Evolutionary conservation across 768 basidiomycete genomes (phyloP).

Genomic region (Leccinum broughii): DNA sequence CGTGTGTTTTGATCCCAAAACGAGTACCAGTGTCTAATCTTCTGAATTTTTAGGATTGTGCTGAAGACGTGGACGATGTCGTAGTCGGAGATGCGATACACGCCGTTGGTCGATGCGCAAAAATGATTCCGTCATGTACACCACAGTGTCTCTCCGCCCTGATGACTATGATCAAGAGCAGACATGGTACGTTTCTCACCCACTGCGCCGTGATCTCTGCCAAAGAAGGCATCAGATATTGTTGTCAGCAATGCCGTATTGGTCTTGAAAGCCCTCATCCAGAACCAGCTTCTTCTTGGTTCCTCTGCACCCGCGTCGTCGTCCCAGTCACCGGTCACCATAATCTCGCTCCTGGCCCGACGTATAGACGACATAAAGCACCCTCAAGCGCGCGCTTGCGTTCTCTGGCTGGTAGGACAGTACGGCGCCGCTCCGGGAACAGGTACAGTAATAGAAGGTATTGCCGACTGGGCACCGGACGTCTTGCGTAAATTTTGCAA

Average conservation of each 20-base stretch:
- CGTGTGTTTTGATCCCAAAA: conserved; percentile 45
- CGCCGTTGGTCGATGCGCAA: conserved; percentile 78
- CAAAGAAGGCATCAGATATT: conserved; percentile 48
- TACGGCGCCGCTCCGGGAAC: conserved; percentile 53
- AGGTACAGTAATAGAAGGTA: conserved; percentile 46
- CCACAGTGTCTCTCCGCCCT: conserved; percentile 74
- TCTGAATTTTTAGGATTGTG: conserved; percentile 60
- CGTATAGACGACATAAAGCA: conserved; percentile 80
- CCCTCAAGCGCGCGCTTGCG: conserved; percentile 79
- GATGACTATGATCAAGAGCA: conserved; percentile 76
- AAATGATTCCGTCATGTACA: conserved; percentile 63
- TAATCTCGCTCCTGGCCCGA: conserved; percentile 78
- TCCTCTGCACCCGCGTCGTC: conserved; percentile 29
- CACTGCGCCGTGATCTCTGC: background rate
- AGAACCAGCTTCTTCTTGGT: conserved; percentile 53
- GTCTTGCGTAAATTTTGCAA: conserved; percentile 79
- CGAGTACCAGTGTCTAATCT: background rate
- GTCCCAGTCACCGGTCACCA: conserved; percentile 49
- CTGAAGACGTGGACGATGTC: conserved; percentile 71
- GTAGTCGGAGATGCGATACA: conserved; percentile 73
- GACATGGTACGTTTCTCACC: conserved; percentile 53
- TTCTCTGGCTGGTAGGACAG: conserved; percentile 93
- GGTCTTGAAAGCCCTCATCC: conserved; percentile 83
- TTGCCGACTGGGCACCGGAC: conserved; percentile 86
- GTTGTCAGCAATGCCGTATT: conserved; percentile 81